phyloP scores from a whole-genome alignment of 1,139 yeast species.

The Kluyveromyces sp. region DNA sequence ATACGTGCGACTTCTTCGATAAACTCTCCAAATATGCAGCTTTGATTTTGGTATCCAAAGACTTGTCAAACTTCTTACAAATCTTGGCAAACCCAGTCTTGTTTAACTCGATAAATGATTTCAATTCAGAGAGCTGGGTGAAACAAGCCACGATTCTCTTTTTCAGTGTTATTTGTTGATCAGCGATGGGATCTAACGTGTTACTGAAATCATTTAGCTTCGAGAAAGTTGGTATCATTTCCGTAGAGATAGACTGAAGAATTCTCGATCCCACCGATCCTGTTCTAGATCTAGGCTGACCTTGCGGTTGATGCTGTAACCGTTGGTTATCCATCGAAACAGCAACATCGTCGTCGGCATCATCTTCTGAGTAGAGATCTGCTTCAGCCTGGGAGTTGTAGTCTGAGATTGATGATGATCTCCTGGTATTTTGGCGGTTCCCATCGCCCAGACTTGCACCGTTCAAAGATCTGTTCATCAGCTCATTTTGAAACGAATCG shows the following conservation, averaged over 20 bases:
- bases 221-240: conserved; percentile 15
- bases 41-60: conserved; percentile 56
- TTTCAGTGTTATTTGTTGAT: conserved; percentile 53
- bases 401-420: conserved; percentile 4
- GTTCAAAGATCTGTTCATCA: conserved; percentile 6
- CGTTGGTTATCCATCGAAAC: neutral
- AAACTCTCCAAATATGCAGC: conserved; percentile 41
- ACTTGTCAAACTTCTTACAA: conserved; percentile 84
- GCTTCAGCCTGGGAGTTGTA: conserved; percentile 4
- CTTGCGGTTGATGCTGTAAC: neutral
- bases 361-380: conserved; percentile 6
- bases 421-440: neutral
- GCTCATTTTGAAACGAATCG: conserved; percentile 27
- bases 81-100: conserved; percentile 84
- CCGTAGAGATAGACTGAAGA: conserved; percentile 9
- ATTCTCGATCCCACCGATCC: conserved; percentile 6
- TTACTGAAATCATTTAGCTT: conserved; percentile 15
- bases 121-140: conserved; percentile 74
- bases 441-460: neutral
- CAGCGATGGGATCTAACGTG: conserved; percentile 16
- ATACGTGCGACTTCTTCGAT: conserved; percentile 39
- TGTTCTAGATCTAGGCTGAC: conserved; percentile 3
- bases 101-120: conserved; percentile 75
- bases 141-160: conserved; percentile 59
- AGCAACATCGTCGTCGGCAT: conserved; percentile 2